Base-by-base conservation (phyloP, 352 stramenopile species). In the Globisporangium abappressorium region DNA sequence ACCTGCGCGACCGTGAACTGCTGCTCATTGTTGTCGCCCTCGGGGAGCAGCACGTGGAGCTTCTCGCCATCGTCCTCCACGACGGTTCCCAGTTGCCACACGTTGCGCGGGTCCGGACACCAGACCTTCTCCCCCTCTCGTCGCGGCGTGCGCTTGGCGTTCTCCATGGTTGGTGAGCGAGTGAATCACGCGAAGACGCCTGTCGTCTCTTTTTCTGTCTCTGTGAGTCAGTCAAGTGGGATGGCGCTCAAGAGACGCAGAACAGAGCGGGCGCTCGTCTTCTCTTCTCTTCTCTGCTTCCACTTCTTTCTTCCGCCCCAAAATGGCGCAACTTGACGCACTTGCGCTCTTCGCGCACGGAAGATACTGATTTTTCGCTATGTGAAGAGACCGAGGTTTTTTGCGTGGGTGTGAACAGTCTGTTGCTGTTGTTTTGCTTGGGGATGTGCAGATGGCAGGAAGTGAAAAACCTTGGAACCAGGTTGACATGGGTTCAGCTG, bases 61-160 rank as follows among this genome's bases (percentile, higher is more conserved):
- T 89, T 94, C 57, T 89, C 75, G 66, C 89, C 89, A 72, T 94
- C 87, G 68, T 95, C 89, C 66, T 96, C 89, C 36, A 94, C 77
- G 56, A 96, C 86, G 0, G 87, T 94, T 36, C 87, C 89, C 28
- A 96, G 71, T 63, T 93, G 83, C 89, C 89, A 96, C 62, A 96
- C 87, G 51, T 94, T 95, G 70, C 86, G 85, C 38, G 89, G 72
- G 64, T 95, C 87, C 0, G 89, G 87, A 64, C 84, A 92, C 89
- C 89, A 96, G 8, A 96, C 87, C 68, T 94, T 94, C 75, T 96
- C 87, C 62, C 89, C 89, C 71, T 95, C 89, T 28, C 88, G 85
- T 28, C 85, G 86, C 55, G 70, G 69, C 30, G 76, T 66, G 66
- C 86, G 81, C 74, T 89, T 89, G 36, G 57, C 78, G 66, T 68